These are phyloP conservation scores for Phaffia rhodozyma DNA, from an alignment of 1,284 basidiomycete genomes.

Conservation along the genomic window DNA sequence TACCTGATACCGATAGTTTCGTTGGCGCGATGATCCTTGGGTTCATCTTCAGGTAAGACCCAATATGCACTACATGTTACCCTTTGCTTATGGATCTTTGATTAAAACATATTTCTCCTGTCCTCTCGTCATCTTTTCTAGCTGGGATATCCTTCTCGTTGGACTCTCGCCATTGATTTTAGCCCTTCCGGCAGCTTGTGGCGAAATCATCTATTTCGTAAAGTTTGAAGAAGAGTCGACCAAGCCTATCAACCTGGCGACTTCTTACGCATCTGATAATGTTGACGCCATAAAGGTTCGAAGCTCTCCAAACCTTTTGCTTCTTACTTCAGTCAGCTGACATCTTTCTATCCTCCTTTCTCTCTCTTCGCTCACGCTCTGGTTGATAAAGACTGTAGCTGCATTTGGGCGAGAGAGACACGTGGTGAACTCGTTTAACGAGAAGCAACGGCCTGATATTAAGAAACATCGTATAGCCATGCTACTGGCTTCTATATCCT, in stretches of 20 bases:
- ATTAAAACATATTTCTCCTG: no score
- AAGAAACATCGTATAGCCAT: slow-evolving; percentile 23
- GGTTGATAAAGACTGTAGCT: slow-evolving; percentile 27
- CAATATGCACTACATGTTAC: no score
- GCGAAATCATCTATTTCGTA: slow-evolving; percentile 22
- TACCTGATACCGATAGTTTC: slow-evolving; percentile 21
- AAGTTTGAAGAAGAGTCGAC: slow-evolving; percentile 30
- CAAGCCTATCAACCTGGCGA: slow-evolving; percentile 25
- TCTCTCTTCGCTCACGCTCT: background rate
- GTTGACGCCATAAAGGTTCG: slow-evolving; percentile 32
- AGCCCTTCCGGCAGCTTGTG: slow-evolving; percentile 24
- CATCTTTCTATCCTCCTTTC: background rate
- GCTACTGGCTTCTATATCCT: slow-evolving; percentile 28
- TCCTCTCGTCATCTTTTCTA: background rate
- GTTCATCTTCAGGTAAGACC: slow-evolving; percentile 25
- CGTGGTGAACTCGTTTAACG: slow-evolving; percentile 27
- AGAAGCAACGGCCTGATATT: slow-evolving; percentile 19
- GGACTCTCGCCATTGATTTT: slow-evolving; percentile 30
- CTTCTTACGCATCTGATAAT: slow-evolving; percentile 34
- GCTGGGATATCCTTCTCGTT: slow-evolving; percentile 33
- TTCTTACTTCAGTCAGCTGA: background rate
- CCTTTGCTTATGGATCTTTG: no score
- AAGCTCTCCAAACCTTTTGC: background rate
- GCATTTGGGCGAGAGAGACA: slow-evolving; percentile 35
- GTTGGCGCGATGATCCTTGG: slow-evolving; percentile 33